Base-by-base conservation (phyloP, 768 basidiomycete genomes). In the Psilocybe cubensis region DNA sequence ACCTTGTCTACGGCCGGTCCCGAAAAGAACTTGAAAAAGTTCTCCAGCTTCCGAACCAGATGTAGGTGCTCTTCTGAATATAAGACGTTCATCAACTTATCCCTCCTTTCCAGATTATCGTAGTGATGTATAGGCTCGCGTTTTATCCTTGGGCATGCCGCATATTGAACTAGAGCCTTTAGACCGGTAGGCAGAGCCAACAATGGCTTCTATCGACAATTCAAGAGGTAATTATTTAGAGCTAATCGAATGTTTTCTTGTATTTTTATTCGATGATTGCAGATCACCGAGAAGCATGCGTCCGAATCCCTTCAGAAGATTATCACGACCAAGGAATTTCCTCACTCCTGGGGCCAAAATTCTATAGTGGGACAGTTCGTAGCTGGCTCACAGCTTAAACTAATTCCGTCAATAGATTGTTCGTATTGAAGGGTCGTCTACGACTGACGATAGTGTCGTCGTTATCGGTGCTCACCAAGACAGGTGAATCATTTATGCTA, bases 311-410 rank as follows among this genome's bases (percentile, higher is more conserved):
- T 94, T 47, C 81, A 74, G 43, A 65, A 80, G 44, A 63, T 70
- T 14, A 91, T 96, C 63, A 80, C 81, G 5, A 71, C 94, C 56
- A 74, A 78, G 23, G 92, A 93, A 70, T 94, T 94, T 64, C 54
- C 74, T 47, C 93, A 95, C 69, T 73, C 84, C 2, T 95, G 94
- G 94, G 88, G 87, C 9, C 95, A 97, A 78, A 88, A 90, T 71
- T 82, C 83, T 50, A 85, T 92, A 59, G 87, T 89, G 67, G 57
- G 85, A 69, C 38, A 25, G 20, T 10, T 41, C 21, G 20, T 23
- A 24, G 40, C 53, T n/a, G 52, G 24, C 40, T 23, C 17, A 42
- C 52, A 47, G 29, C 40, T 5, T 41, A 42, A 20, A 58, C 63
- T 29, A 42, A 58, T 53, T 45, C 42, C 38, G 35, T 56, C n/a